phyloP scores from a whole-genome alignment of 1,284 basidiomycete genomes.

The Moniliella sp. region DNA sequence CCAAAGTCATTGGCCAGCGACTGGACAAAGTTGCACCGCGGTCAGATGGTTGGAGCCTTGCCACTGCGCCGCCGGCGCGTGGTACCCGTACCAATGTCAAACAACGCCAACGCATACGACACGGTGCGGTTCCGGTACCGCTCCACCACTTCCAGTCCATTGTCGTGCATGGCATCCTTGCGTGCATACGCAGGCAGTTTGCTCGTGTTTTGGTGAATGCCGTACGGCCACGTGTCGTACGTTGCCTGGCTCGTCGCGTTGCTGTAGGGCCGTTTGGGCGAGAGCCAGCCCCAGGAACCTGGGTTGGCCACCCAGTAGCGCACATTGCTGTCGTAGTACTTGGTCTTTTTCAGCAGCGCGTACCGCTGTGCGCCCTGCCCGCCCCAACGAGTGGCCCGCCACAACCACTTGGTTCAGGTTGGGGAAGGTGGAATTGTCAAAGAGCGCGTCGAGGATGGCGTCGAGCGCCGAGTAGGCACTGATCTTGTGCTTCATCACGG shows the following conservation, averaged over 20 bases:
- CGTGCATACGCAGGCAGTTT: conserved; percentile 12
- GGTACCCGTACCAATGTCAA: conserved; percentile 25
- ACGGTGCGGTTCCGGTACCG: conserved; percentile 12
- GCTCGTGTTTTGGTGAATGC: conserved; percentile 7
- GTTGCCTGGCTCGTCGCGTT: conserved; percentile 4
- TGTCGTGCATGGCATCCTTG: conserved; percentile 9
- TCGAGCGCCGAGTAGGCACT: conserved; percentile 15
- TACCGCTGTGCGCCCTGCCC: conserved; percentile 23
- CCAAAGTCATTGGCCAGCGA: conserved; percentile 6
- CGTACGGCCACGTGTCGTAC: conserved; percentile 16
- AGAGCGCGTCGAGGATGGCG: conserved; percentile 12
- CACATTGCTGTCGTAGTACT: conserved; percentile 5
- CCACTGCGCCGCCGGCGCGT: conserved; percentile 11
- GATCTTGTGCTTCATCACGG: conserved; percentile 8
- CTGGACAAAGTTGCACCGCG: conserved; percentile 17
- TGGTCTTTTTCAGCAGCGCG: conserved; percentile 9
- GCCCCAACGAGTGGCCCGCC: conserved; percentile 24
- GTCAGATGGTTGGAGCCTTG: conserved; percentile 24
- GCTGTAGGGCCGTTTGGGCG: conserved; percentile 6
- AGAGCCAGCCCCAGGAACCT: conserved; percentile 18
- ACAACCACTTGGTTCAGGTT: conserved; percentile 13
- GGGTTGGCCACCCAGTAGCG: conserved; percentile 23
- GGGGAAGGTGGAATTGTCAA: conserved; percentile 16
- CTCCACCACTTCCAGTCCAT: conserved; percentile 6
- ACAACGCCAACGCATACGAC: conserved; percentile 16